Conservation (phyloP, 768 basidiomycete genomes). For the Crassisporium funariophilum region DNA sequence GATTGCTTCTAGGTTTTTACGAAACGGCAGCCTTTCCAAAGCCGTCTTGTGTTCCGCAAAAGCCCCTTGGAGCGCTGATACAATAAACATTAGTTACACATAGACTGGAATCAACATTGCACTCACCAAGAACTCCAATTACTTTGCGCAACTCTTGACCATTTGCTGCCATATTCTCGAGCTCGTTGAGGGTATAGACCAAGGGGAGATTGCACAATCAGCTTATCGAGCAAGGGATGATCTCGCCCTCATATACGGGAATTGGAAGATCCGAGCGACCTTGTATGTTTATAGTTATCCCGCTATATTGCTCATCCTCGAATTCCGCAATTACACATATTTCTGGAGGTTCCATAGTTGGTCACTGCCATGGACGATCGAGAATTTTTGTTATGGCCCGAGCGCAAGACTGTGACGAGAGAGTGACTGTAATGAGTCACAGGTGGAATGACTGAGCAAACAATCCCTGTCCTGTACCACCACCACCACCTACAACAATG, state of each 20-base stretch:
- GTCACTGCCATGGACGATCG: not conserved
- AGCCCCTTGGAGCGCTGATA: conserved; percentile 88
- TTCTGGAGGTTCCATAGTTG: not conserved
- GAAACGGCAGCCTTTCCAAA: conserved; percentile 57
- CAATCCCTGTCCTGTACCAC: conserved; percentile 34
- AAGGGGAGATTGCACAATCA: not conserved
- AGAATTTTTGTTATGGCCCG: conserved; percentile 18
- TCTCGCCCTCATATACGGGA: not conserved
- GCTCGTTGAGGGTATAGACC: not conserved
- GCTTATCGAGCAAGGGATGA: not conserved
- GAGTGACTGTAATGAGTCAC: conserved; percentile 19
- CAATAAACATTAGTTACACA: conserved; percentile 9
- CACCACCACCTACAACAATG: conserved; percentile 48
- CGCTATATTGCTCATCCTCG: not conserved
- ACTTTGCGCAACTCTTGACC: conserved; percentile 8
- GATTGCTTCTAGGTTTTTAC: conserved; percentile 45
- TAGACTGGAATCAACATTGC: not conserved
- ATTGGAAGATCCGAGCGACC: not conserved
- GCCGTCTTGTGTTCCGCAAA: conserved; percentile 84
- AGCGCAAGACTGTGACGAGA: conserved; percentile 18
- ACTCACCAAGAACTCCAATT: conserved; percentile 58
- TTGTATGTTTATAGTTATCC: no score
- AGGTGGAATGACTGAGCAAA: conserved; percentile 10
- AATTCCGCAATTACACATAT: not conserved
- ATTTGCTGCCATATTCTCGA: conserved; percentile 4